Evolutionary conservation across 179 eudicot genomes (phyloP), one percentile per base, ranked within the genome.

Genomic region (Silene vulgaris): DNA sequence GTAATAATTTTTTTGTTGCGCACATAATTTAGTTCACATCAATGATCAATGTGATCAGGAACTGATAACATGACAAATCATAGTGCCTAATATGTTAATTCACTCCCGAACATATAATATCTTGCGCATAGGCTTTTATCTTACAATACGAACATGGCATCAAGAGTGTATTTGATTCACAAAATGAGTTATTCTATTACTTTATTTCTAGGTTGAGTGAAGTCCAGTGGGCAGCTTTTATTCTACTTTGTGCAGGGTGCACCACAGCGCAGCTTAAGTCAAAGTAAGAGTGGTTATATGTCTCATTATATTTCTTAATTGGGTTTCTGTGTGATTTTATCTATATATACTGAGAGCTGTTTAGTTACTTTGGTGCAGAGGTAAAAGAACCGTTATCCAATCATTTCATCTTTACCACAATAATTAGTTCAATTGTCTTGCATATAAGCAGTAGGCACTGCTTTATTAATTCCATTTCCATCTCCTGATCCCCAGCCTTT

Each of bases 201-300:
- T 28, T 54, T 57, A 8, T 28, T 54, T 81, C 65, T 90, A 92
- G 99, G 90, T 86, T 95, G 80, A 95, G 91, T 67, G 95, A 95
- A 85, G 93, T 90, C 75, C 97, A 95, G 79, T 95, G 99, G 99
- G 99, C 99, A 76, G 99, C 97, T 75, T 95, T 95, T 75, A 83
- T 93, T 79, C 81, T 95, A 73, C 82, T 95, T 74, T 90, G 97
- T 81, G 99, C 97, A 23, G 99, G 99, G 48, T 95, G 99, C 87
- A 95, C 99, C 64, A 95, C 99, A 1, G 99, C 99, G 63, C 99
- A 95, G 80, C 97, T 95, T 62, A 93, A 86, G 76, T 84, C 99
- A 66, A 88, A 88, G 99, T 95, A 87, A 88, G 97, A 74, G 66
- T 50, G 19, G 37, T 45, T 37, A 7, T 7, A 37, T 37, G 45